Base-by-base conservation (phyloP, 495 filamentous ascomycete species). In the Talaromyces borbonicus region DNA sequence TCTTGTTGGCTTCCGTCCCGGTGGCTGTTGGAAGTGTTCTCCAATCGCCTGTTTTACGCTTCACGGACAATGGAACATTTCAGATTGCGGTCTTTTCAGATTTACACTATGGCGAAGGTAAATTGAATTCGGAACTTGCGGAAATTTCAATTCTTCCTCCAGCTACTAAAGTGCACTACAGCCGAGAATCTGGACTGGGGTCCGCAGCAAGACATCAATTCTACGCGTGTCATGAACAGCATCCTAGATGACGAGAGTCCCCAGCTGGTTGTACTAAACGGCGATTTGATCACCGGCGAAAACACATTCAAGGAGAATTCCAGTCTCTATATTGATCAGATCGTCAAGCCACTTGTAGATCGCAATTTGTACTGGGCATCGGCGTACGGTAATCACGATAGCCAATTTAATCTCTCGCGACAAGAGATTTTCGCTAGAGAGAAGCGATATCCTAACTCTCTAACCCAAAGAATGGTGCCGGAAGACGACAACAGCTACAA, bases 331-430 rank as follows among this genome's bases (percentile, higher is more conserved):
- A 25, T 86, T 14, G 74, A 85, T 51, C 55, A 72, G 31, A 76
- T 87, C 4, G 76, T 85, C 12, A 64, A 60, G 32, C 66, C 83
- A 1, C 57, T 87, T 2, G 60, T 80, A 0, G 39, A 71, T 2
- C 66, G 66, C 3, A 60, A 64, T 4, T 53, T 81, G 0, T 62
- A 65, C 1, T 87, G 81, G 81, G 80, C 80, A 0, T 79, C 74
- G 3, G 79, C 81, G 0, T 88, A 87, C 48, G 84, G 84, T 1
- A 89, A 87, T 55, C 84, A 88, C 47, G 84, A 88, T 51, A 74
- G 68, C 44, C 62, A 79, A 23, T 73, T 56, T 54, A 84, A 83
- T 49, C 61, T 83, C 22, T 77, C 75, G 0, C 67, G 76, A 2
- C 39, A 59, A 31, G 63, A 59, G 11, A 68, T 87, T 15, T 71